A percentile compares a stretch with the other conserved stretches of the same genome.
Evolutionary conservation across 805 yeast genomes (phyloP).

Genomic region (Lachancea cidri): DNA sequence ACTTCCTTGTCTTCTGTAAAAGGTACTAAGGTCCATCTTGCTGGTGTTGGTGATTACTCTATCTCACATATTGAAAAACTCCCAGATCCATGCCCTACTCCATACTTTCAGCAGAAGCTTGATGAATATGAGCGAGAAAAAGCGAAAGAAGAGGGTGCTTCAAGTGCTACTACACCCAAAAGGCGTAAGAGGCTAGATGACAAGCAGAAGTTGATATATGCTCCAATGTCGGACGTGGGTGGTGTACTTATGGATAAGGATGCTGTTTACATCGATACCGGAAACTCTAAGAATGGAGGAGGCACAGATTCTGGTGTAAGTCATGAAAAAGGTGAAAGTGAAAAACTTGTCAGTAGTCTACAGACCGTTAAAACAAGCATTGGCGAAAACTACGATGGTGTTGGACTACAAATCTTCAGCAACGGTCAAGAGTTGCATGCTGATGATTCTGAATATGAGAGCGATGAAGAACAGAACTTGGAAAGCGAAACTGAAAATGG

Average conservation of each 20-base stretch:
- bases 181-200: constrained; percentile 92
- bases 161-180: constrained; percentile 56
- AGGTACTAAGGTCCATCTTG: constrained; percentile 79
- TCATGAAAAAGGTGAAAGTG: constrained; percentile 77
- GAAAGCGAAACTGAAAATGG: constrained; percentile 28
- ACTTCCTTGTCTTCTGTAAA: constrained; percentile 63
- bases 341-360: constrained; percentile 72
- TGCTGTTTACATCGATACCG: constrained; percentile 82
- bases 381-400: constrained; percentile 53
- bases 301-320: constrained; percentile 50
- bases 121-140: constrained; percentile 77
- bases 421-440: constrained; percentile 47
- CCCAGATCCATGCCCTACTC: constrained; percentile 99
- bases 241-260: constrained; percentile 96
- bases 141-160: constrained; percentile 56
- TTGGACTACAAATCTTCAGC: constrained; percentile 73
- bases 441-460: constrained; percentile 38
- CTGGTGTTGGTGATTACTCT: constrained; percentile 90
- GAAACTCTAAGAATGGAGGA: constrained; percentile 35
- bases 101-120: constrained; percentile 77
- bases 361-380: constrained; percentile 64
- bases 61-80: constrained; percentile 75
- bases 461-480: constrained; percentile 35
- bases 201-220: constrained; percentile 88
- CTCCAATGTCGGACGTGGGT: constrained; percentile 99